Percentiles rank a stretch among this genome's conserved stretches.
Conservation (phyloP, 352 stramenopile genomes). For the Phytopythium oedochilum region DNA sequence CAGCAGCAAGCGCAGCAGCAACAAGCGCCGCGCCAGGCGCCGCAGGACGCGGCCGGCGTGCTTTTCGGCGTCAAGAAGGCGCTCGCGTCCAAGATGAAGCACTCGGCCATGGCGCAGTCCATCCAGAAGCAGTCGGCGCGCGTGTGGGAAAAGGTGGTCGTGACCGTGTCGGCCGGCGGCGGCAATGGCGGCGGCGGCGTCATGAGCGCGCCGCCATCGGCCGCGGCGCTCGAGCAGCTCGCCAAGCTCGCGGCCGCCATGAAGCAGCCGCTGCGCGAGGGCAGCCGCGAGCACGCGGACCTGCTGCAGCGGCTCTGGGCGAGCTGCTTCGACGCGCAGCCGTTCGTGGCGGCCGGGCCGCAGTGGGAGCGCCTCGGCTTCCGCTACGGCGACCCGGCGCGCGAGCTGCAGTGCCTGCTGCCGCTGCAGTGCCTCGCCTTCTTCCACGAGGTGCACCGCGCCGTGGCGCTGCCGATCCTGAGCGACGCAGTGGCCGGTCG, state of each 20-base stretch:
- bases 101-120: slow-evolving; percentile 55
- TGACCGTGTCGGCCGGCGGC: slow-evolving; percentile 13
- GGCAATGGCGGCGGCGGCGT: slow-evolving; percentile 15
- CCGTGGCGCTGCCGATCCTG: slow-evolving; percentile 57
- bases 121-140: slow-evolving; percentile 72
- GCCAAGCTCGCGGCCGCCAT: slow-evolving; percentile 62
- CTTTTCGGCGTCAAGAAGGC: slow-evolving; percentile 76
- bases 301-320: slow-evolving; percentile 65
- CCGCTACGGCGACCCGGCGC: slow-evolving; percentile 54
- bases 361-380: slow-evolving; percentile 69
- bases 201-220: slow-evolving; percentile 52
- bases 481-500: slow-evolving; percentile 35
- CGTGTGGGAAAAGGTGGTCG: slow-evolving; percentile 72
- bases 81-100: slow-evolving; percentile 79
- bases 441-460: slow-evolving; percentile 74
- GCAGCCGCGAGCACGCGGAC: slow-evolving; percentile 65
- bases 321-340: slow-evolving; percentile 61
- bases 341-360: slow-evolving; percentile 35
- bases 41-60: slow-evolving; percentile 42
- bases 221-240: slow-evolving; percentile 53
- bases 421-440: slow-evolving; percentile 78
- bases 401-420: slow-evolving; percentile 65
- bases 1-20: slow-evolving; percentile 18
- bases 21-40: slow-evolving; percentile 2
- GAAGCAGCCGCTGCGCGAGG: slow-evolving; percentile 50